Evolutionary conservation across 805 yeast genomes (phyloP), one percentile per base, ranked within the genome.

Genomic region (Sugiyamaella floridensis): DNA sequence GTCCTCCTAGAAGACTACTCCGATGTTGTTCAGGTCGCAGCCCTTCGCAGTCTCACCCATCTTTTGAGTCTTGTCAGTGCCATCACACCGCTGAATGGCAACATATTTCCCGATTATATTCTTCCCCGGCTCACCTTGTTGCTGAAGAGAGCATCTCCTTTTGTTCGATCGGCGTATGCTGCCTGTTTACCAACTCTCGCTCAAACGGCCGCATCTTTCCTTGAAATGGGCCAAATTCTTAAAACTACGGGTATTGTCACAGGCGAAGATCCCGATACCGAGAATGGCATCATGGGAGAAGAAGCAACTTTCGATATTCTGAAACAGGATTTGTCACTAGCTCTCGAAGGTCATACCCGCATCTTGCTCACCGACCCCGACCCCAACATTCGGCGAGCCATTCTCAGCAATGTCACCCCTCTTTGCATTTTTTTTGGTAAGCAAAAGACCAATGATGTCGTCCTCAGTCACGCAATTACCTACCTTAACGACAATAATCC

Each of bases 401-500:
- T 93, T 8, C 71, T 93, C 46, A 70, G 76, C 43, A 81, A 86
- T 55, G 83, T 90, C n/a, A 71, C 85, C 7, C 86, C 89, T 0
- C 67, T 93, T 2, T 88, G 97, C 60, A 74, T 82, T 9, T 86
- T 85, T 54, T 83, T 93, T 63, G 97, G 97, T 0, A 81, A 84
- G 51, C 95, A 88, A 51, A 86, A 82, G 59, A 85, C 97, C 0
- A 90, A 87, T 63, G 98, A 93, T 64, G 74, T 93, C 42, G 82
- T 93, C 19, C 69, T 93, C 46, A 89, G 96, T 45, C 98, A 93
- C 71, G 71, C 90, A 52, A 90, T 93, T 44, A 90, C 98, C 0
- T 93, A 89, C 63, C 70, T 93, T 57, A 93, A 93, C 66, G 97
- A 90, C 63, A 76, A 81, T 51, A 81, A 82, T 61, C 71, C 84